These are phyloP conservation scores for Ustanciosporium gigantosporum DNA, from an alignment of 1,284 basidiomycete genomes.

Conservation along the genomic window DNA sequence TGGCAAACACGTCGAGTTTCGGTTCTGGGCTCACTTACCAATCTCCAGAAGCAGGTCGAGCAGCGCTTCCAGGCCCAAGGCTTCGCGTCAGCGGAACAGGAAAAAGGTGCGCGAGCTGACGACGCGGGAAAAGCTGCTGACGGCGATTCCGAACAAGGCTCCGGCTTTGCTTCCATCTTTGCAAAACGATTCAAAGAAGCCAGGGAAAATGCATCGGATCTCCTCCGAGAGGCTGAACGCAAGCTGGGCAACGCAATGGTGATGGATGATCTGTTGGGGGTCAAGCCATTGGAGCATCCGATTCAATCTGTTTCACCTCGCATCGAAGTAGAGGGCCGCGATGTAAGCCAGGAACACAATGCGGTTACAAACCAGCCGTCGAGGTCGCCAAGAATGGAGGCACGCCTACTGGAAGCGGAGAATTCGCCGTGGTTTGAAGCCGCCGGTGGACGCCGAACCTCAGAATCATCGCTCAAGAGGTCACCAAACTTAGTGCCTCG, in stretches of 20 bases:
- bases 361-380: no score
- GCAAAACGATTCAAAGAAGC: conserved; percentile 26
- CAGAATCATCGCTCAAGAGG: neutral
- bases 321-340: conserved; percentile 11
- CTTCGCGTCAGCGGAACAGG: neutral
- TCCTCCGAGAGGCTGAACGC: conserved; percentile 23
- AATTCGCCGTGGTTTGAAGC: conserved; percentile 13
- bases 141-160: neutral
- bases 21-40: conserved; percentile 12
- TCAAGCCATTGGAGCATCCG: neutral
- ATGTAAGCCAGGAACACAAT: no score
- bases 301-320: neutral
- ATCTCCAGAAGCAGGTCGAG: conserved; percentile 1
- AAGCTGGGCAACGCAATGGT: conserved; percentile 36
- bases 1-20: conserved; percentile 11
- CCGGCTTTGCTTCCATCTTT: conserved; percentile 18
- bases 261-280: conserved; percentile 21
- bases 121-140: neutral
- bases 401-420: neutral
- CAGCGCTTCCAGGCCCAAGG: neutral
- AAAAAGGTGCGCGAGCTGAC: neutral
- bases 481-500: no score
- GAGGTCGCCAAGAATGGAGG: no score
- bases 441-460: conserved; percentile 4
- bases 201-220: conserved; percentile 12